Base-by-base conservation (phyloP, 805 yeast species). In the Wickerhamiella kurtzmanii region DNA sequence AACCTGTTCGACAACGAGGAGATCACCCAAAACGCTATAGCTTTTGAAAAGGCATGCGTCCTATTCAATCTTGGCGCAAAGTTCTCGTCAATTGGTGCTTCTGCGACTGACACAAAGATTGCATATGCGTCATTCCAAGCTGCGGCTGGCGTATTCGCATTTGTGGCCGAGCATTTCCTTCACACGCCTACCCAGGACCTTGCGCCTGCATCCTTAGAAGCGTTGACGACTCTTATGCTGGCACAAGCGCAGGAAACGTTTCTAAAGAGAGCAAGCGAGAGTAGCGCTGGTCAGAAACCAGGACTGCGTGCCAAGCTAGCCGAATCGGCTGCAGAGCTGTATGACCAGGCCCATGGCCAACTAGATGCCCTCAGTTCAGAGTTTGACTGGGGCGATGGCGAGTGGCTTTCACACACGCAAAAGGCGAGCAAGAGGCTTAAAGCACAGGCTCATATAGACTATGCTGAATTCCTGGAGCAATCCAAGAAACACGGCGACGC, bases 211-310 rank as follows among this genome's bases (percentile, higher is more conserved):
- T 77, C 85, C 0, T 75, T 84, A 8, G 70, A 71, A 38, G 79
- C 84, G 35, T 69, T 89, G 44, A 61, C 71, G 15, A 73, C 72
- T 52, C 61, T 88, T 46, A 77, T 81, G 76, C 67, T 86, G 47
- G 92, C 94, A 0, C 95, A 89, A 61, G 85, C 92, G 2, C 96
- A 88, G 60, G 96, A 92, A 54, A 73, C 82, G 4, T 88, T 89
- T 60, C 64, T 81, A 2, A 60, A 79, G 56, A 80, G 77, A 53
- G 75, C 77, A 6, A 59, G 85, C 35, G 65, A 64, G 2, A 60
- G 65, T 2, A 17, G 45, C 3, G 44, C 41, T 18, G 55, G 62
- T 2, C 60, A 73, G 5, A 82, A 82, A 58, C 76, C 79, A 38
- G 75, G 89, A 0, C 67, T 89, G 59, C 72, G 82, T n/a, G 69